phyloP scores from a whole-genome alignment of 345 rosid genomes.

The Sonneratia alba region DNA sequence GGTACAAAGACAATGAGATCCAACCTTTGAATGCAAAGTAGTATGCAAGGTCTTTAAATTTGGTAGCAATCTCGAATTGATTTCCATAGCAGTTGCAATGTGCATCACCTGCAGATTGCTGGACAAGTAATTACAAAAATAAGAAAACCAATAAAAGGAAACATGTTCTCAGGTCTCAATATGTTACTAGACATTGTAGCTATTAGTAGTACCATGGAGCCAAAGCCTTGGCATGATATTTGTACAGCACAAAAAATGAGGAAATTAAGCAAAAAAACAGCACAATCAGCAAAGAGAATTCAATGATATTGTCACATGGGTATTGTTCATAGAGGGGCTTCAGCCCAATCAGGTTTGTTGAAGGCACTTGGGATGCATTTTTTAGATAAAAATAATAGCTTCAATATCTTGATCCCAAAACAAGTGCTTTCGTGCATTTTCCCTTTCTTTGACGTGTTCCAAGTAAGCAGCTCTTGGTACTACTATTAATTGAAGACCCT shows the following conservation, averaged over 20 bases:
- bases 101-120: conserved; percentile 71
- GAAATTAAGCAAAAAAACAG: too few relatives aligned
- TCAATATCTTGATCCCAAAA: background rate
- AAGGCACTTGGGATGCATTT: background rate
- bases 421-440: background rate
- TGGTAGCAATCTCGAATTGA: conserved; percentile 76
- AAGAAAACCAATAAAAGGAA: background rate
- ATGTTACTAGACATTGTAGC: too few relatives aligned
- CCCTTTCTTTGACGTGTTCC: background rate
- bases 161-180: too few relatives aligned
- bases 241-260: too few relatives aligned
- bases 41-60: conserved; percentile 55
- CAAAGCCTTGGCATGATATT: too few relatives aligned
- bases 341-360: background rate
- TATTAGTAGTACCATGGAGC: too few relatives aligned
- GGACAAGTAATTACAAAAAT: background rate
- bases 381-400: background rate
- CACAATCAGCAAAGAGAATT: too few relatives aligned
- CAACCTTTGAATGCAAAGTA: conserved; percentile 75
- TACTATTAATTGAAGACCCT: background rate
- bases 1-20: background rate
- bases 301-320: background rate
- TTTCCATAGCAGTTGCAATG: conserved; percentile 87
- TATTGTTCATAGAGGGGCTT: background rate
- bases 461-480: background rate